Evolutionary conservation across 371 early-diverging fungal species (phyloP).

Genomic region (Mucor racemosus): DNA sequence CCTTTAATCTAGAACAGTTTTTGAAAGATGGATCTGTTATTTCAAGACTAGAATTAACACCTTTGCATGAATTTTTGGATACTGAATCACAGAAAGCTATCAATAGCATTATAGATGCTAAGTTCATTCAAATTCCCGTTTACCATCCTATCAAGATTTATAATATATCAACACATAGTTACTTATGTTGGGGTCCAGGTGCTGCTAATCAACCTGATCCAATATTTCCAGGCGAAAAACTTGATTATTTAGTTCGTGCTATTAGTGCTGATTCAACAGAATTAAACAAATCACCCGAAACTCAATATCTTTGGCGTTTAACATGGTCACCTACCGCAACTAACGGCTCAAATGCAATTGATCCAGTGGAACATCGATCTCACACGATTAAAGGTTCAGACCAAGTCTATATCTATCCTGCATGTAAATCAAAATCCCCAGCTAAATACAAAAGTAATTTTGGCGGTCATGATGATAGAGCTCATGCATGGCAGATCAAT

Average conservation of each 20-base stretch:
- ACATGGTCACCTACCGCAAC: constrained; percentile 12
- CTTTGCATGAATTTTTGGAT: constrained; percentile 44
- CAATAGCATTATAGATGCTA: constrained; percentile 27
- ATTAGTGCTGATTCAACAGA: constrained; percentile 10
- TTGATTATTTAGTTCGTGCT: constrained; percentile 17
- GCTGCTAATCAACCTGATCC: background rate
- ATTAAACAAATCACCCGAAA: constrained; percentile 4
- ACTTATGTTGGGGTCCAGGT: constrained; percentile 39
- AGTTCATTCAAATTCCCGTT: constrained; percentile 32
- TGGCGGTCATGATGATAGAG: background rate
- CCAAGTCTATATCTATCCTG: constrained; percentile 41
- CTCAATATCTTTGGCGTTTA: constrained; percentile 40
- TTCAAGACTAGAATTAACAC: constrained; percentile 25
- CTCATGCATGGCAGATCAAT: constrained; percentile 11
- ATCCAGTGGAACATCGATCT: background rate
- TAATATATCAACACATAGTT: constrained; percentile 34
- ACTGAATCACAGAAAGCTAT: constrained; percentile 23
- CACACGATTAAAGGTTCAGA: constrained; percentile 31
- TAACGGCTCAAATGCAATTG: background rate
- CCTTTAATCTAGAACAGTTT: constrained; percentile 5
- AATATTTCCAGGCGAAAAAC: constrained; percentile 11
- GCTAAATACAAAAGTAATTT: background rate
- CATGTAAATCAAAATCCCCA: constrained; percentile 21
- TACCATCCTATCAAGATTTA: constrained; percentile 42
- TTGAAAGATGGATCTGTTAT: constrained; percentile 11